phyloP scores from a whole-genome alignment of 2,329 filamentous ascomycete species.

The Penicillium sp. region DNA sequence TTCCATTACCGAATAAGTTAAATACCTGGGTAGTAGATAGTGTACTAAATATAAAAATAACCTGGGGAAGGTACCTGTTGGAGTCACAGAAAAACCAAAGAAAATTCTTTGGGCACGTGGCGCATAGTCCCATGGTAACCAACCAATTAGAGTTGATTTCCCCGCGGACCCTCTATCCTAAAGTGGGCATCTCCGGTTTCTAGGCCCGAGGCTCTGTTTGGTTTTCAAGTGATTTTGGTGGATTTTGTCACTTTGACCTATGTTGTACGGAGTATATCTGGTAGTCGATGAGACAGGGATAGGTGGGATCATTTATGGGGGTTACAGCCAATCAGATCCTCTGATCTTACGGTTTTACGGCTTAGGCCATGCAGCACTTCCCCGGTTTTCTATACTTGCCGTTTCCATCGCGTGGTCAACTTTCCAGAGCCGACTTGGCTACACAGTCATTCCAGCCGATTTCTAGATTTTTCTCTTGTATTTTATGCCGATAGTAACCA shows the following conservation, averaged over 20 bases:
- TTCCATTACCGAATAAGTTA: neutral
- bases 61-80: neutral
- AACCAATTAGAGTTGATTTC: neutral
- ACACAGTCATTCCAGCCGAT: slow-evolving; percentile 1
- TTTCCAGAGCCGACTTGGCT: slow-evolving; percentile 2
- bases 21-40: neutral
- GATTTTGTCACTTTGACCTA: neutral
- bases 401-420: slow-evolving; percentile 2
- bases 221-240: neutral
- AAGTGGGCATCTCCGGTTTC: slow-evolving; percentile 2
- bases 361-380: slow-evolving; percentile 1
- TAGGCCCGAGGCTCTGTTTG: slow-evolving; percentile 6
- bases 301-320: neutral
- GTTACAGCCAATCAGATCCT: neutral
- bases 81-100: neutral
- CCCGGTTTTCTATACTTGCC: slow-evolving; percentile 4
- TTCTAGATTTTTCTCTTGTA: neutral
- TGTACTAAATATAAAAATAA: neutral
- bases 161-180: neutral
- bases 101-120: neutral
- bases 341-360: neutral
- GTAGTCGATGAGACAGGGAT: neutral
- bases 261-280: too few species aligned
- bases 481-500: neutral
- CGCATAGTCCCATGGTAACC: neutral